Conservation (phyloP, 1,284 basidiomycete species). For the Ceratobasidium sp. region DNA sequence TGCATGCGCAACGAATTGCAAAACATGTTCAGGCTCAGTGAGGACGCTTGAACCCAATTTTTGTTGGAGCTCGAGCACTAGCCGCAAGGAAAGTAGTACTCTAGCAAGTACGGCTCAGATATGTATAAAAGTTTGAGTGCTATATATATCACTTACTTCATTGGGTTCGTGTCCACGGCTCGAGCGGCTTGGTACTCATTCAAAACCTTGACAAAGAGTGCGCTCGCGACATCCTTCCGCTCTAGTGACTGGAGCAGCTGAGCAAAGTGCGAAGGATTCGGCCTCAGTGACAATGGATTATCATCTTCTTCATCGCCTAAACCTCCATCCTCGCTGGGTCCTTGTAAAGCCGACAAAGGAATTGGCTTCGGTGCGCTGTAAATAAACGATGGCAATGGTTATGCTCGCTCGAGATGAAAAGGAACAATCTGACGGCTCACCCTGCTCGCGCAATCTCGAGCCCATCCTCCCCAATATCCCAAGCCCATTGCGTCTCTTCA, state of each 20-base stretch:
- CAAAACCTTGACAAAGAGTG: conserved; percentile 79
- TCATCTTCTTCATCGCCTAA: conserved; percentile 66
- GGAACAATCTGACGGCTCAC: conserved; percentile 48
- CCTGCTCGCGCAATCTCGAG: conserved; percentile 42
- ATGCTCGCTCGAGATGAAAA: neutral
- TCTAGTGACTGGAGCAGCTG: conserved; percentile 73
- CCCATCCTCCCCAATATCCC: conserved; percentile 50
- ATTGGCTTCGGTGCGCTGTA: conserved; percentile 22
- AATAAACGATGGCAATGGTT: neutral
- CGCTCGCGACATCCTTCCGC: conserved; percentile 76
- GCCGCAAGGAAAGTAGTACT: conserved; percentile 76
- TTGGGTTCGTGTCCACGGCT: conserved; percentile 58
- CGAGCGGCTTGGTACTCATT: conserved; percentile 71
- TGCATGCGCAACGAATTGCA: conserved; percentile 84
- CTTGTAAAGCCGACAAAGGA: conserved; percentile 43
- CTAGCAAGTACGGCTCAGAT: conserved; percentile 53
- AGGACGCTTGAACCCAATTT: conserved; percentile 77
- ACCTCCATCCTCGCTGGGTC: conserved; percentile 30
- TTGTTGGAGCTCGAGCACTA: conserved; percentile 83
- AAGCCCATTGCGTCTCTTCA: conserved; percentile 50
- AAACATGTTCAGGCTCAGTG: conserved; percentile 76
- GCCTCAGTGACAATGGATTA: conserved; percentile 63
- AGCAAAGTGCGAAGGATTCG: conserved; percentile 78
- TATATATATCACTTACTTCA: conserved; percentile 48
- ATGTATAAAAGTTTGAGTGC: neutral